phyloP scores from a whole-genome alignment of 331 rosid genomes.

The Saraca asoca region DNA sequence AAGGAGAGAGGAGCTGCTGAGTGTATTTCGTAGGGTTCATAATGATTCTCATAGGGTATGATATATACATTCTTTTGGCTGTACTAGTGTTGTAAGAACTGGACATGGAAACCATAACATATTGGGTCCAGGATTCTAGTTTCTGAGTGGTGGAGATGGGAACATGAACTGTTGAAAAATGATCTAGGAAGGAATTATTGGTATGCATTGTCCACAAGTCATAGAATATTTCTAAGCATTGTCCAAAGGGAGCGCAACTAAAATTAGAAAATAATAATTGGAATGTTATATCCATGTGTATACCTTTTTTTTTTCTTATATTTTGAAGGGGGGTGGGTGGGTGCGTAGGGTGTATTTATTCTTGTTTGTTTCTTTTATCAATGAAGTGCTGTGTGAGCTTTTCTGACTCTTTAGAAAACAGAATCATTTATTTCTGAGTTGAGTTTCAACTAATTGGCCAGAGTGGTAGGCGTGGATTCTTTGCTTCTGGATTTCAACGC shows the following conservation, averaged over 20 bases:
- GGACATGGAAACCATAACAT: neutral
- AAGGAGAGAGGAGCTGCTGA: conserved; percentile 87
- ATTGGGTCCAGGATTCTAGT: conserved; percentile 12
- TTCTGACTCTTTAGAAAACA: conserved; percentile 4
- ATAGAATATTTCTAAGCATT: conserved; percentile 18
- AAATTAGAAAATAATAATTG: conserved; percentile 12
- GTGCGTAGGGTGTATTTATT: too few relatives aligned
- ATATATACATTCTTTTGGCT: conserved; percentile 19
- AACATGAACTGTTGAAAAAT: conserved; percentile 15
- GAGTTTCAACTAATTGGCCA: conserved; percentile 42
- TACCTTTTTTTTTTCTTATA: neutral
- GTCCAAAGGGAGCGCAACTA: neutral
- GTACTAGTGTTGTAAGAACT: conserved; percentile 23
- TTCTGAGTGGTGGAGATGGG: neutral
- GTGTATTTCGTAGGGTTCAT: conserved; percentile 71
- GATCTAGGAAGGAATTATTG: conserved; percentile 1
- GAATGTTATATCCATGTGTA: neutral
- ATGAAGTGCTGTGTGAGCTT: conserved; percentile 8
- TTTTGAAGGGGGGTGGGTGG: neutral
- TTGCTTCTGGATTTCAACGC: conserved; percentile 61
- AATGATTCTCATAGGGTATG: conserved; percentile 67
- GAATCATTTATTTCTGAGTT: conserved; percentile 19
- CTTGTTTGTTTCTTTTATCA: neutral
- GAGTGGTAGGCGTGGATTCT: conserved; percentile 74
- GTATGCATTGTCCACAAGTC: conserved; percentile 26